Evolutionary conservation across 2,329 filamentous ascomycete genomes (phyloP).

Genomic region (Sporothrix phasma): DNA sequence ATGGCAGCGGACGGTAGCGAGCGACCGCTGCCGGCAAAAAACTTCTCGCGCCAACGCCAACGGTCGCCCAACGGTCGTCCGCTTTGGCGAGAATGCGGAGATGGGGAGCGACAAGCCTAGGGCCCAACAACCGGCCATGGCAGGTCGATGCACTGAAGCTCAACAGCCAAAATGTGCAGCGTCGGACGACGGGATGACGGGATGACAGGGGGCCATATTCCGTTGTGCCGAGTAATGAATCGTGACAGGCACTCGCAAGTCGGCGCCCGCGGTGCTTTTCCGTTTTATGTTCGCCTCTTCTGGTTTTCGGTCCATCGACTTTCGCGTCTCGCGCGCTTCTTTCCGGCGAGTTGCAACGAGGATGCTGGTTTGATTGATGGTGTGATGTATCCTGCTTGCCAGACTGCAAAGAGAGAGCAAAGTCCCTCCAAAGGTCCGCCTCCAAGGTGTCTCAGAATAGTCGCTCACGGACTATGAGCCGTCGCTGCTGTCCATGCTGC

Average conservation of each 20-base stretch:
- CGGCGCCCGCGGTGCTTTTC: neutral
- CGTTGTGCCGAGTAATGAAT: too few relatives aligned
- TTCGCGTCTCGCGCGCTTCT: too few relatives aligned
- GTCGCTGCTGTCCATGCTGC: too few relatives aligned
- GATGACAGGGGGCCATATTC: neutral
- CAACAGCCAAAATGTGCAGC: too few relatives aligned
- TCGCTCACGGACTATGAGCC: too few relatives aligned
- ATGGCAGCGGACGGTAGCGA: too few relatives aligned
- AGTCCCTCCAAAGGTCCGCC: too few relatives aligned
- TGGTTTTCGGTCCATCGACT: neutral
- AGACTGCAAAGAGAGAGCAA: too few relatives aligned
- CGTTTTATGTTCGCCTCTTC: neutral
- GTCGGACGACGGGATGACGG: neutral
- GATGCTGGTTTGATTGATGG: too few relatives aligned
- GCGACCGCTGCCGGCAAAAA: neutral
- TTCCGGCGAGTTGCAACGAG: too few relatives aligned
- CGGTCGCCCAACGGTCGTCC: neutral
- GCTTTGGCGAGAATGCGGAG: constrained; percentile 11
- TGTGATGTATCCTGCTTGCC: too few relatives aligned
- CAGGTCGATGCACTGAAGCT: neutral
- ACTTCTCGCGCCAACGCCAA: neutral
- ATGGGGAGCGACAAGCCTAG: constrained; percentile 14
- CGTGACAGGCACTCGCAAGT: neutral
- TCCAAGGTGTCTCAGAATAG: too few relatives aligned
- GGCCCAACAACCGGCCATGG: neutral